These are phyloP conservation scores for Yamadazyma kitorensis DNA, from an alignment of 805 yeast genomes.

Conservation along the genomic window DNA sequence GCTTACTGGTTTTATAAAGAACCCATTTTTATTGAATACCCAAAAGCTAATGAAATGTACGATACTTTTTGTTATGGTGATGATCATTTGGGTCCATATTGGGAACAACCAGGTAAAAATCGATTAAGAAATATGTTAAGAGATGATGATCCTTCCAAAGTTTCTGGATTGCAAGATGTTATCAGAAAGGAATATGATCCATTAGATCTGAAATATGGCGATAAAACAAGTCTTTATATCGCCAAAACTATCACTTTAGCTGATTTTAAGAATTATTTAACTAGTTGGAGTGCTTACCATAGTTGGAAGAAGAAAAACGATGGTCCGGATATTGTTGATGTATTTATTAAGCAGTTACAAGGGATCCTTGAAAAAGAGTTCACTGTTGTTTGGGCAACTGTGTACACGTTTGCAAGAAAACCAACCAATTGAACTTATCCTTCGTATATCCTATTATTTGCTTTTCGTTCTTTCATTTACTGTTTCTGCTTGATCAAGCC, in stretches of 20 bases:
- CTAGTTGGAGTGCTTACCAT: slow-evolving; percentile 72
- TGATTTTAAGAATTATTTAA: slow-evolving; percentile 38
- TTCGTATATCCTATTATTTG: no score
- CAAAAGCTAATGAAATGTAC: slow-evolving; percentile 53
- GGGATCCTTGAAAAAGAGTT: slow-evolving; percentile 47
- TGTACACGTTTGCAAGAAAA: slow-evolving; percentile 46
- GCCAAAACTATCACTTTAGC: slow-evolving; percentile 14
- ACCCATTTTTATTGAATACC: slow-evolving; percentile 47
- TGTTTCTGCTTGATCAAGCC: no score
- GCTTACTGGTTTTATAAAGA: slow-evolving; percentile 82
- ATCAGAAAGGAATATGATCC: slow-evolving; percentile 28
- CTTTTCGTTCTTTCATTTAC: no score
- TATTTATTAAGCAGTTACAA: slow-evolving; percentile 33
- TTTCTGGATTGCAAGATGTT: slow-evolving; percentile 36
- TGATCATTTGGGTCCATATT: slow-evolving; percentile 46
- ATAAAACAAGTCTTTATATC: slow-evolving; percentile 16
- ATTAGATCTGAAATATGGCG: slow-evolving; percentile 7
- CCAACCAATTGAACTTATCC: no score
- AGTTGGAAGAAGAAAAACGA: slow-evolving; percentile 40
- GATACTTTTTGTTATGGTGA: slow-evolving; percentile 19
- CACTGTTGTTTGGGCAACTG: slow-evolving; percentile 55
- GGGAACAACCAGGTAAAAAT: slow-evolving; percentile 48
- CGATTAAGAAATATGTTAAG: slow-evolving; percentile 21
- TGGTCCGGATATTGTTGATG: slow-evolving; percentile 44
- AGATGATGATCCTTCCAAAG: slow-evolving; percentile 22